phyloP scores from a whole-genome alignment of 805 yeast genomes.

The Monosporozyma siamensis region DNA sequence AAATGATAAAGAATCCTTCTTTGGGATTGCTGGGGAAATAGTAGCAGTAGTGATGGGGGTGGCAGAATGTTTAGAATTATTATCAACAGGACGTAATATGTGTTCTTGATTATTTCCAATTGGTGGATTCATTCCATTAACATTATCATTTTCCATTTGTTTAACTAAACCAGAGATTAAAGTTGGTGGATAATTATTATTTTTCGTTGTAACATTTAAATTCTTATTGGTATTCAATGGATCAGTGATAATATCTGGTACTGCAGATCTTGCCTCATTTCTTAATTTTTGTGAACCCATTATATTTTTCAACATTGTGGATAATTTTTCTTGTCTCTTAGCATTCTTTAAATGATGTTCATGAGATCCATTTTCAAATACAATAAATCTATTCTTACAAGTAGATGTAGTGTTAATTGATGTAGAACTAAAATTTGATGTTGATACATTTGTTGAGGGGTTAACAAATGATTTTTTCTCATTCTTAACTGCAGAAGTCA shows the following conservation, averaged over 20 bases:
- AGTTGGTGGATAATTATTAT: conserved; percentile 57
- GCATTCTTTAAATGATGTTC: conserved; percentile 71
- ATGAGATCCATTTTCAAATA: conserved; percentile 64
- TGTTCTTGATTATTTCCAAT: neutral
- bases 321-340: conserved; percentile 66
- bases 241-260: conserved; percentile 50
- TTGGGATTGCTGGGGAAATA: neutral
- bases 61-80: neutral
- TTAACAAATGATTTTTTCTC: neutral
- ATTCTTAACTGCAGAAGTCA: neutral
- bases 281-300: conserved; percentile 65
- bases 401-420: neutral
- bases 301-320: conserved; percentile 65
- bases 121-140: neutral
- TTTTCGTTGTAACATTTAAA: neutral
- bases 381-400: conserved; percentile 35
- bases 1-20: conserved; percentile 31
- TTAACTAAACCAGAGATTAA: conserved; percentile 56
- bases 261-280: conserved; percentile 64
- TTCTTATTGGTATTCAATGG: no score
- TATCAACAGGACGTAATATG: neutral
- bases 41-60: neutral
- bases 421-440: neutral
- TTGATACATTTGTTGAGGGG: neutral
- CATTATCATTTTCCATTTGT: conserved; percentile 34